Evolutionary conservation across 2,329 filamentous ascomycete genomes (phyloP).

Genomic region (Aureobasidium sp.): DNA sequence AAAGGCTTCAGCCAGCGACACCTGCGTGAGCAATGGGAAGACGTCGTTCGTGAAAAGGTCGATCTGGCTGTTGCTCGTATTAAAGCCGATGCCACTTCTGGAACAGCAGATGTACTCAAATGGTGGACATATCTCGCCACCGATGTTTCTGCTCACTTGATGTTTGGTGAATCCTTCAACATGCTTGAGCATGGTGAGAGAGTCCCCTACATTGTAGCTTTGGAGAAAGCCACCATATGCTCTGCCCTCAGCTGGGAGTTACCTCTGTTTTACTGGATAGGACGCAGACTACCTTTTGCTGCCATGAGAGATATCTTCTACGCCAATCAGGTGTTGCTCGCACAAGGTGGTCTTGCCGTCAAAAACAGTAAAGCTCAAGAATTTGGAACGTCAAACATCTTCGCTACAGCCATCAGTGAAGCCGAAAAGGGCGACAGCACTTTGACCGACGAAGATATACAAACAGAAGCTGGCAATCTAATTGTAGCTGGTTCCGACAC

Average conservation of each 20-base stretch:
- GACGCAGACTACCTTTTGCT: constrained; percentile 19
- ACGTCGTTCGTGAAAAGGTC: constrained; percentile 36
- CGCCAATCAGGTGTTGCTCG: constrained; percentile 22
- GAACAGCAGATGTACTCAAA: constrained; percentile 41
- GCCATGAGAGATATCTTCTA: constrained; percentile 24
- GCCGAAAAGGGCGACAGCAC: constrained; percentile 23
- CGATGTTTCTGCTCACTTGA: constrained; percentile 42
- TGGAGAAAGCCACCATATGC: constrained; percentile 8
- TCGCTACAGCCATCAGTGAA: constrained; percentile 26
- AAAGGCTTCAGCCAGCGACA: constrained; percentile 40
- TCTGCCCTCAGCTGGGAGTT: constrained; percentile 32
- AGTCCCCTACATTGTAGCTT: constrained; percentile 19
- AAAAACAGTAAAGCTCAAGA: constrained; percentile 20
- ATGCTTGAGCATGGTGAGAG: constrained; percentile 42
- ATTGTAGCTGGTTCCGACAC: constrained; percentile 38
- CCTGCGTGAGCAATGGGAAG: constrained; percentile 42
- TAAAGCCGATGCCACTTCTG: constrained; percentile 32
- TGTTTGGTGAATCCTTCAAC: constrained; percentile 44
- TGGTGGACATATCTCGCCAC: constrained; percentile 47
- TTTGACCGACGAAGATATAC: constrained; percentile 32
- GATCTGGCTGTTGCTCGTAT: constrained; percentile 39
- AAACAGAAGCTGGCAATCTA: constrained; percentile 31
- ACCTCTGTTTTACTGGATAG: constrained; percentile 28
- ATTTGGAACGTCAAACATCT: constrained; percentile 22
- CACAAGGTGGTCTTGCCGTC: constrained; percentile 24